Evolutionary conservation across 2,329 filamentous ascomycete species (phyloP).

Genomic region (Paecilomyces variotii): DNA sequence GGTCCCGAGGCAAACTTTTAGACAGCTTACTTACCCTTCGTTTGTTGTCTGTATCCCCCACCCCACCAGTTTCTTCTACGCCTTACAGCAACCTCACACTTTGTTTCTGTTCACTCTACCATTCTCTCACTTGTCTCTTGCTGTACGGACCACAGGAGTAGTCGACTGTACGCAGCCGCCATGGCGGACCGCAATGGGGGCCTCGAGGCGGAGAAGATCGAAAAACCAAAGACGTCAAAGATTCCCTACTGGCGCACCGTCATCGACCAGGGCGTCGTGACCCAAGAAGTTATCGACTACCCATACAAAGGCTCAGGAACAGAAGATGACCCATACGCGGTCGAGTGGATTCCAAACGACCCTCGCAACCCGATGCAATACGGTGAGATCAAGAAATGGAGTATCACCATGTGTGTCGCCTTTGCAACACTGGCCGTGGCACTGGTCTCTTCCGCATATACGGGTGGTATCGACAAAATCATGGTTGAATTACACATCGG

Average conservation of each 20-base stretch:
- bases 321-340: conserved; percentile 34
- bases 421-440: conserved; percentile 35
- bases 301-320: conserved; percentile 32
- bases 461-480: conserved; percentile 31
- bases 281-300: conserved; percentile 26
- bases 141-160: not conserved
- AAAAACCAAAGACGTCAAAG: conserved; percentile 18
- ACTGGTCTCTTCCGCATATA: conserved; percentile 36
- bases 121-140: not conserved
- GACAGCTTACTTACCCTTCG: not conserved
- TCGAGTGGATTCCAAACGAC: conserved; percentile 37
- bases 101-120: not conserved
- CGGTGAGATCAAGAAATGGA: conserved; percentile 29
- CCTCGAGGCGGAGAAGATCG: conserved; percentile 18
- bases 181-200: conserved; percentile 20
- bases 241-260: conserved; percentile 28
- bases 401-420: conserved; percentile 30
- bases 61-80: not conserved
- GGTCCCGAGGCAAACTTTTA: not conserved
- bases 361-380: conserved; percentile 35
- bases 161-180: conserved; percentile 1
- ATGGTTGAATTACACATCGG: conserved; percentile 25
- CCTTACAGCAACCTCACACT: not conserved
- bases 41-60: not conserved
- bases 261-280: conserved; percentile 24